These are phyloP conservation scores for Deinandra increscens DNA, from an alignment of 129 eudicot genomes.

Conservation along the genomic window DNA sequence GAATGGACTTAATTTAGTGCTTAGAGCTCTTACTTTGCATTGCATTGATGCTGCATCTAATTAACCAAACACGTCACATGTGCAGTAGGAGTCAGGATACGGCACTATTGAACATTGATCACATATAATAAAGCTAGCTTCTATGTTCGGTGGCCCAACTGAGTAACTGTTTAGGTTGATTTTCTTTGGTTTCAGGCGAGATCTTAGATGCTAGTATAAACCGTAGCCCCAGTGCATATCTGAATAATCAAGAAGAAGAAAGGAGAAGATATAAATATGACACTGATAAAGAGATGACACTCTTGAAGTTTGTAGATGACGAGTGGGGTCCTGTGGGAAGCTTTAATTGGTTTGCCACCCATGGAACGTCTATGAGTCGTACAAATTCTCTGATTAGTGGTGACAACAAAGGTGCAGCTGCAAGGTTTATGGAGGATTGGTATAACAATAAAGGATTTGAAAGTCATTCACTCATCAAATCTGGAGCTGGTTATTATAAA, in stretches of 20 bases:
- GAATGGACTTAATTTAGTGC: too few relatives aligned
- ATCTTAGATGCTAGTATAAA: conserved; percentile 79
- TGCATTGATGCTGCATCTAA: too few relatives aligned
- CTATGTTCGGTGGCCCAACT: background rate
- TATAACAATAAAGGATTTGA: conserved; percentile 34
- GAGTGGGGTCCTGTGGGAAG: conserved; percentile 95
- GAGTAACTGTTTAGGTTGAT: background rate
- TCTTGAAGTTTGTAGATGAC: conserved; percentile 81
- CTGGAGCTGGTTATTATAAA: conserved; percentile 28
- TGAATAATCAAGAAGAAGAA: conserved; percentile 74
- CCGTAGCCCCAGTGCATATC: conserved; percentile 97
- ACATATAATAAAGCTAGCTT: background rate
- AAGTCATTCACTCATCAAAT: conserved; percentile 23
- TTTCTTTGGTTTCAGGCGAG: conserved; percentile 52
- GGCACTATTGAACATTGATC: background rate
- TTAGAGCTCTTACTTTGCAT: too few relatives aligned
- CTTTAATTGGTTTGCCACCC: conserved; percentile 98
- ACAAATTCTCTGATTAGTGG: conserved; percentile 87
- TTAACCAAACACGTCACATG: too few relatives aligned
- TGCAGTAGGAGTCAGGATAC: background rate
- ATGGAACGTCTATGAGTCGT: conserved; percentile 99
- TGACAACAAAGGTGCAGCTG: conserved; percentile 98
- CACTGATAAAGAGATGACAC: conserved; percentile 94
- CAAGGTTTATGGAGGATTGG: conserved; percentile 99
- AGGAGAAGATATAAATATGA: conserved; percentile 71